These are phyloP conservation scores for Trichoderma lentiforme DNA, from an alignment of 2,329 filamentous ascomycete genomes.

Conservation along the genomic window DNA sequence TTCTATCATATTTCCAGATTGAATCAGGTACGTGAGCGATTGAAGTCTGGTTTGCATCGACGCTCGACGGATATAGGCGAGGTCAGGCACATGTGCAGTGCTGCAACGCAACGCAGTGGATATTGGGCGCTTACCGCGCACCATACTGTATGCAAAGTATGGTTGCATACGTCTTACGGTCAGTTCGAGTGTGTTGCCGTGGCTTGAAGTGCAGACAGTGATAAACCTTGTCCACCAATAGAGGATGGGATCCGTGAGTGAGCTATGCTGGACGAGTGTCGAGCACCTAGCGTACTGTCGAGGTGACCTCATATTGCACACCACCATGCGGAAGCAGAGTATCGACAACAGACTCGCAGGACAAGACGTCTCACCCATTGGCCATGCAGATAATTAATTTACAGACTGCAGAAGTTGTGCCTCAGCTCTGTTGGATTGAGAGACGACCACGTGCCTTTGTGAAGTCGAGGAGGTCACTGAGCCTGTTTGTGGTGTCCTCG, in stretches of 20 bases:
- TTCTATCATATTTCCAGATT: background rate
- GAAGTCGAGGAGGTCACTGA: background rate
- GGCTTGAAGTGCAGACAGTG: background rate
- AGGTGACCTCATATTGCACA: conserved; percentile 8
- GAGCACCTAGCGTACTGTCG: background rate
- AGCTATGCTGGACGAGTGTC: background rate
- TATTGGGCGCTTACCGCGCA: conserved; percentile 12
- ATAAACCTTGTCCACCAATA: background rate
- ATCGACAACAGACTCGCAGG: conserved; percentile 1
- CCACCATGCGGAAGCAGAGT: conserved; percentile 1
- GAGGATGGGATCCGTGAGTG: background rate
- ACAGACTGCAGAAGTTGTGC: background rate
- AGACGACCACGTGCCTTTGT: conserved; percentile 3
- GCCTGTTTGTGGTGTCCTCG: conserved; percentile 18
- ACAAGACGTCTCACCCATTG: background rate
- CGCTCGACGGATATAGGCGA: background rate
- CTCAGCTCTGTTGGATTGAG: background rate
- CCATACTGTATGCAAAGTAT: background rate
- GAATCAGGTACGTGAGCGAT: background rate
- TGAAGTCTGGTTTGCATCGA: background rate
- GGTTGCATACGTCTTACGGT: conserved; percentile 9
- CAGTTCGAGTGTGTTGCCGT: background rate
- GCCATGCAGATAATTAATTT: background rate
- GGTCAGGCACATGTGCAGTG: background rate
- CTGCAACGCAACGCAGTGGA: background rate